Evolutionary conservation across 2,329 filamentous ascomycete genomes (phyloP).

Genomic region (Neopestalotiopsis rosae): DNA sequence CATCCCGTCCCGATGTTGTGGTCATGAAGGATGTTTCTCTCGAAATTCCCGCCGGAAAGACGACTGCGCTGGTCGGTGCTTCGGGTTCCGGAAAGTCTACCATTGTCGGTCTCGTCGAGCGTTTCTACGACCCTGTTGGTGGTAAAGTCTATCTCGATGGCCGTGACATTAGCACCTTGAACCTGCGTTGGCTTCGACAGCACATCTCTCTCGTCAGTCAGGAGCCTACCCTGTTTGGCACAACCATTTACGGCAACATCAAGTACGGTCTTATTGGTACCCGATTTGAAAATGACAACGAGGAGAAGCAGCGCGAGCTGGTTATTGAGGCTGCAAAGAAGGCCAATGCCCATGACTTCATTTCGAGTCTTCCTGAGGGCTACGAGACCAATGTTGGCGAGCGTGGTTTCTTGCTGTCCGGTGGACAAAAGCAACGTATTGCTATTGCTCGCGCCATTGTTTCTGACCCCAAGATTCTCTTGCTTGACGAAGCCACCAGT

Average conservation of each 20-base stretch:
- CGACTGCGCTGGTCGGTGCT: constrained; percentile 89
- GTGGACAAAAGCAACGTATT: constrained; percentile 96
- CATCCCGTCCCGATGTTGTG: constrained; percentile 86
- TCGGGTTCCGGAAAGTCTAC: constrained; percentile 96
- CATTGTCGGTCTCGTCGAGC: constrained; percentile 89
- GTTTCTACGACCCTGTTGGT: constrained; percentile 89
- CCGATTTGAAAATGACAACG: constrained; percentile 68
- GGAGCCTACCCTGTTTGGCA: constrained; percentile 89
- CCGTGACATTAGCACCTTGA: constrained; percentile 79
- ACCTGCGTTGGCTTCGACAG: constrained; percentile 88
- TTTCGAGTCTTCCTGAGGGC: constrained; percentile 79
- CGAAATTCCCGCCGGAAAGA: constrained; percentile 84
- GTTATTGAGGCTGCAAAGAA: constrained; percentile 84
- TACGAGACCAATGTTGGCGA: constrained; percentile 97
- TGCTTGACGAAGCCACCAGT: constrained; percentile 94
- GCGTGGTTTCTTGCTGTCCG: constrained; percentile 88
- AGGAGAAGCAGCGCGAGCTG: constrained; percentile 72
- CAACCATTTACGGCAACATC: constrained; percentile 90
- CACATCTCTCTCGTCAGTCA: constrained; percentile 93
- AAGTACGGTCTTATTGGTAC: constrained; percentile 90
- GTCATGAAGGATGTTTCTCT: constrained; percentile 87
- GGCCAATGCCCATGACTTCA: constrained; percentile 94
- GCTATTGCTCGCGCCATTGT: constrained; percentile 92
- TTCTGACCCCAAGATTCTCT: constrained; percentile 87
- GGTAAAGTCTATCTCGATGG: constrained; percentile 84